phyloP scores from a whole-genome alignment of 805 yeast species.

The Wickerhamomyces subpelliculosus region DNA sequence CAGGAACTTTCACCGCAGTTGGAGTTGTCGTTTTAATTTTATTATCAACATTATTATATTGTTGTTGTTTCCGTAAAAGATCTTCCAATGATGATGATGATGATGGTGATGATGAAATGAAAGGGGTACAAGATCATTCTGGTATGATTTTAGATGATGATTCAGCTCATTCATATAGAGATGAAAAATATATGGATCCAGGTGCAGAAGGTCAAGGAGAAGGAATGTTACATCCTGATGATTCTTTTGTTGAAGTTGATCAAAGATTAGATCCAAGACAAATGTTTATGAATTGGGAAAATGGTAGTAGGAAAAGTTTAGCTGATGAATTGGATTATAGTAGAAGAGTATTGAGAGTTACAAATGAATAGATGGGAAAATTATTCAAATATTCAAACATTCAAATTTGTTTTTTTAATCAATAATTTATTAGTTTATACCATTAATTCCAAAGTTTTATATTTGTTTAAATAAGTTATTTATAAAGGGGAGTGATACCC shows the following conservation, averaged over 20 bases:
- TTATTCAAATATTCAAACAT: too few relatives aligned
- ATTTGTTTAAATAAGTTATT: too few relatives aligned
- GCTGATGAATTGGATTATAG: constrained; percentile 54
- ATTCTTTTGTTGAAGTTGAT: constrained; percentile 36
- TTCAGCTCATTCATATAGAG: background rate
- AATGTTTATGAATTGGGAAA: constrained; percentile 41
- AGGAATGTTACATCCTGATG: constrained; percentile 1
- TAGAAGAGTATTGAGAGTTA: constrained; percentile 47
- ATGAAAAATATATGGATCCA: background rate
- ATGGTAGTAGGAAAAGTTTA: constrained; percentile 38
- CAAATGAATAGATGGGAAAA: constrained; percentile 26
- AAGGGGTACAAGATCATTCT: background rate
- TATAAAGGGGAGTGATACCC: too few relatives aligned
- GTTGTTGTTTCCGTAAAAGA: constrained; percentile 29
- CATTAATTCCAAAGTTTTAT: too few relatives aligned
- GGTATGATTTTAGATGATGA: background rate
- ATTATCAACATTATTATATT: constrained; percentile 35
- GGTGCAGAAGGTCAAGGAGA: too few relatives aligned
- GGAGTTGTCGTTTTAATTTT: constrained; percentile 51
- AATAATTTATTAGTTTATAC: too few relatives aligned
- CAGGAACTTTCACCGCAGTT: constrained; percentile 73
- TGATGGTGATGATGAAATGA: constrained; percentile 2
- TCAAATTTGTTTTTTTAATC: too few relatives aligned
- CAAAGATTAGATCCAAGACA: constrained; percentile 54
- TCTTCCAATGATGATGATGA: constrained; percentile 8